A percentile compares a stretch with the other conserved stretches of the same genome.
Conservation (phyloP, 192 early-diverging fungal species). For the Coemansia asiatica region DNA sequence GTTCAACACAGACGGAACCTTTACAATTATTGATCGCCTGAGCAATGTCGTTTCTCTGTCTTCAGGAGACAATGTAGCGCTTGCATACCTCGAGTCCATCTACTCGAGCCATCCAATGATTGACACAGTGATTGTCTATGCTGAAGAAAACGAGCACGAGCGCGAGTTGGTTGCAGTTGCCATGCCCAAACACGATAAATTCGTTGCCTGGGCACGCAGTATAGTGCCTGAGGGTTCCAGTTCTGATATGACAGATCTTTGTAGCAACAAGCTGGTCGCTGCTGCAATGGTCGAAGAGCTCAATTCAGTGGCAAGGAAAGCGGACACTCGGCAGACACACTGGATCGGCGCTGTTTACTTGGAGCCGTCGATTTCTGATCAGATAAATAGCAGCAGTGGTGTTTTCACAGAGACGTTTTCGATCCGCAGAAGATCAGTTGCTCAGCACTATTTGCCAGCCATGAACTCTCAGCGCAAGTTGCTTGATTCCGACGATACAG, state of each 20-base stretch:
- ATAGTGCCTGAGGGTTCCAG: slow-evolving; percentile 16
- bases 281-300: slow-evolving; percentile 62
- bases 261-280: slow-evolving; percentile 49
- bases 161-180: slow-evolving; percentile 77
- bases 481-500: slow-evolving; percentile 50
- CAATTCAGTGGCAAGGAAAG: slow-evolving; percentile 54
- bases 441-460: slow-evolving; percentile 45
- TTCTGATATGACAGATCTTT: slow-evolving; percentile 56
- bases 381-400: slow-evolving; percentile 63
- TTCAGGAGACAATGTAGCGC: slow-evolving; percentile 80
- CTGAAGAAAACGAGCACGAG: slow-evolving; percentile 74
- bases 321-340: slow-evolving; percentile 60
- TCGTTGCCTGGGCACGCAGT: slow-evolving; percentile 63
- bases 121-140: slow-evolving; percentile 59
- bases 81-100: slow-evolving; percentile 79
- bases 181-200: slow-evolving; percentile 68
- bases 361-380: slow-evolving; percentile 64
- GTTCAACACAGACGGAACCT: slow-evolving; percentile 61
- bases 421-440: slow-evolving; percentile 60
- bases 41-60: slow-evolving; percentile 75
- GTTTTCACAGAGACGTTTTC: slow-evolving; percentile 87
- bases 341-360: slow-evolving; percentile 65
- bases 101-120: slow-evolving; percentile 63
- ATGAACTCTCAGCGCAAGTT: slow-evolving; percentile 58
- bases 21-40: slow-evolving; percentile 73